These are phyloP conservation scores for Beauveria scarabaeidicola DNA, from an alignment of 2,329 filamentous ascomycete genomes.

Conservation along the genomic window DNA sequence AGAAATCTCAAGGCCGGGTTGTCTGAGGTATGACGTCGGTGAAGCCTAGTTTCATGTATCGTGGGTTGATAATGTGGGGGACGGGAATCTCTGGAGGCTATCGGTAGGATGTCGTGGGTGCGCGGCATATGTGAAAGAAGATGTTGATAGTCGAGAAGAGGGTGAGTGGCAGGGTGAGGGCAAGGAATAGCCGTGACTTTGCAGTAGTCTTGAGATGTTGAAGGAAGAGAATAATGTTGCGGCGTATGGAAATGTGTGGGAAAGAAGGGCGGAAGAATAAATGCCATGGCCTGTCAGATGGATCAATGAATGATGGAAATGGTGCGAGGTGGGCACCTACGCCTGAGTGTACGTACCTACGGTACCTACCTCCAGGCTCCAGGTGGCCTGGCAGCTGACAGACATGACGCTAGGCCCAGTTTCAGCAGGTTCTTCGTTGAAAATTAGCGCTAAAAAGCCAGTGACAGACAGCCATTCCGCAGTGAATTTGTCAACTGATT, in stretches of 20 bases:
- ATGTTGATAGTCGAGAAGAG: background rate
- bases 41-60: background rate
- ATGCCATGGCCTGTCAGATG: too few species aligned
- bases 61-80: background rate
- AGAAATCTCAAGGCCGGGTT: background rate
- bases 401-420: background rate
- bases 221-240: too few species aligned
- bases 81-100: background rate
- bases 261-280: too few species aligned
- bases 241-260: too few species aligned
- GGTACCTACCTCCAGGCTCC: too few species aligned
- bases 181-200: background rate
- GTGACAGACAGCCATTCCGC: background rate
- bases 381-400: background rate
- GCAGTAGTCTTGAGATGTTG: background rate
- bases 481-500: background rate
- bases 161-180: background rate
- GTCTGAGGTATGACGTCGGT: background rate
- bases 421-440: background rate
- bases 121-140: constrained; percentile 6
- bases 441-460: background rate
- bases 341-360: too few species aligned
- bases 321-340: too few species aligned
- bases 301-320: too few species aligned
- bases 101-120: constrained; percentile 7